Evolutionary conservation across 176 grass and related monocot species (phyloP), one percentile per base, ranked within the genome.

Genomic region (Phyllostachys edulis): DNA sequence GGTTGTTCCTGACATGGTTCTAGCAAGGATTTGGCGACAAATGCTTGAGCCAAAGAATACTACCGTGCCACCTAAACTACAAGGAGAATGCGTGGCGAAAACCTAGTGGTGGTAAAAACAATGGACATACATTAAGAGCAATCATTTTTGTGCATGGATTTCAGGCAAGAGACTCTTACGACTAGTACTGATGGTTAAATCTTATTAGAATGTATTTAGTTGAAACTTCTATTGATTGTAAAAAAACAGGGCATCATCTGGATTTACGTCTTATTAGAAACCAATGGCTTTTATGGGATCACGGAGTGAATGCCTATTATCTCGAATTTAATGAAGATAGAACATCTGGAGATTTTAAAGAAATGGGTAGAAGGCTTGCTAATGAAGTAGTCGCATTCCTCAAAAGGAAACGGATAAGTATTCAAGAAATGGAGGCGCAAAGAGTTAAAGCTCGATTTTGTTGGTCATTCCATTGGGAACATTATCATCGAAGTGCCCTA

Each of bases 61-160:
- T 75, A 71, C 56, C 67, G 46, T 82, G 38, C 81, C 76, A 73
- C 62, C 87, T 73, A 82, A 74, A 71, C 26, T 36, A 24, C 44
- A 80, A 79, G 89, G 71, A 82, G 72, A 89, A 68, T 67, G 63
- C 62, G 37, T 63, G n/a, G 81, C 69, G 27, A 7, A 91, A 69
- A 79, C 49, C 73, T 80, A 64, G 57, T 47, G 50, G 67, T 74
- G 34, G 51, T 81, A 86, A 80, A 73, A 91, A 73, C 65, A 73
- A 55, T 82, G 81, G 80, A 47, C 79, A 75, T 21, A 51, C 90
- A 71, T 84, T 98, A 62, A 80, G 90, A 85, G 92, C 88, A 76
- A 87, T 98, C 60, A 70, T 98, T 61, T 98, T 98, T 87, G 96
- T 98, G 85, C 93, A 95, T 87, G 96, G 96, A 82, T 98, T 98